A percentile compares a stretch with the other conserved stretches of the same genome.
Evolutionary conservation across 2,329 filamentous ascomycete species (phyloP).

Genomic region (Chaetomium sp.): DNA sequence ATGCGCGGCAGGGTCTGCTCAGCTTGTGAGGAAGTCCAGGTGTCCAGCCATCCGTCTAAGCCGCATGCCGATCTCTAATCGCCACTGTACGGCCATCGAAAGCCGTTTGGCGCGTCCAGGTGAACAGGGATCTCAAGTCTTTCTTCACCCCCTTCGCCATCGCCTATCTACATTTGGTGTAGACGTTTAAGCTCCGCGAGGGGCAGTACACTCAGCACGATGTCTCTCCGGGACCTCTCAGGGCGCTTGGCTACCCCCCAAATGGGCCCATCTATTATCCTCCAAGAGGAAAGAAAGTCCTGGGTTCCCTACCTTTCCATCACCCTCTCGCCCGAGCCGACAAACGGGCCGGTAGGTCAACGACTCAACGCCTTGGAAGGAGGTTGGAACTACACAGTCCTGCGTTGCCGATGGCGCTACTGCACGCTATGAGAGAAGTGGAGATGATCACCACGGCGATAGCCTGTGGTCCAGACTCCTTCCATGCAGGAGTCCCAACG

Average conservation of each 20-base stretch:
- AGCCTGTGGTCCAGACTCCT: too few species aligned
- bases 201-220: too few species aligned
- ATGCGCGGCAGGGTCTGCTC: neutral
- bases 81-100: neutral
- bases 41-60: neutral
- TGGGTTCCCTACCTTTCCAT: too few species aligned
- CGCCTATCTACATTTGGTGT: too few species aligned
- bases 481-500: too few species aligned
- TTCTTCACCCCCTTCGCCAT: too few species aligned
- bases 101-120: neutral
- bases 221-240: too few species aligned
- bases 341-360: neutral
- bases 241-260: too few species aligned
- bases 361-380: neutral
- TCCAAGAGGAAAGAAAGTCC: too few species aligned
- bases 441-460: slow-evolving; percentile 11
- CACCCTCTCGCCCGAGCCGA: neutral
- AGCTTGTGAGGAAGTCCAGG: too few species aligned
- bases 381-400: neutral
- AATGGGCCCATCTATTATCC: too few species aligned
- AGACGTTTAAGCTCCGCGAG: too few species aligned
- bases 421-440: slow-evolving; percentile 6
- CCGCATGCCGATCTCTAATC: neutral
- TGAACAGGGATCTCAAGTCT: neutral
- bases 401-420: slow-evolving; percentile 9